Base-by-base conservation (phyloP, 2,329 filamentous ascomycete species). In the Aspergillus ustus region DNA sequence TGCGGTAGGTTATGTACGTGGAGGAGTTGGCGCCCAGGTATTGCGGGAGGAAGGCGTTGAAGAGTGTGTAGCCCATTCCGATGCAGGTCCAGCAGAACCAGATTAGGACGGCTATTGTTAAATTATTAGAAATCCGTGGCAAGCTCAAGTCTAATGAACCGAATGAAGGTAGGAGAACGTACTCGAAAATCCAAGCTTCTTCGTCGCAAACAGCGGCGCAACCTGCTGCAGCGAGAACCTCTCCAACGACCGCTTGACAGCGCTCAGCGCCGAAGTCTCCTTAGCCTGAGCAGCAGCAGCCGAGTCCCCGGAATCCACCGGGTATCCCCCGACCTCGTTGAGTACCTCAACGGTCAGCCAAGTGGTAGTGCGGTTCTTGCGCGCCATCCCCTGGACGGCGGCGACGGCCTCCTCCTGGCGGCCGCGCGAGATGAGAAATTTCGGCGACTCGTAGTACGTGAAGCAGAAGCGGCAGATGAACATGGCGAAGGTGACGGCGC, bases 11-110 rank as follows among this genome's bases (percentile, higher is more conserved):
- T 37, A 77, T 74, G 53, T 74, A 72, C 19, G 74, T 73, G 17
- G 77, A 71, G 3, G 68, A 65, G 54, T 77, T 78, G 17, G 70
- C 64, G 9, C 67, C 70, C 7, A 95, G 86, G 71, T 94, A 95
- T 68, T 95, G 91, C 0, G 92, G 92, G 19, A 96, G 83, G 78
- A 96, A 96, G 55, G 91, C 90, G 76, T 95, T 95, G 84, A 94
- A 96, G 2, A 96, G 84, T 1, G 91, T 91, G 72, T 94, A 96
- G 2, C 89, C 91, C 87, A 96, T 90, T 62, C 92, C 92, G 67
- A 96, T 93, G 13, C 87, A 89, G 0, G 88, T 84, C 92, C 92
- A 96, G 73, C 87, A 88, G 76, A 92, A 91, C 90, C 90, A 93
- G 52, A 94, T 73, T 0, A 85, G 71, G 17, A 75, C 61, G 25